Conservation (phyloP, 148 eudicot species). For the Mesembryanthemum crystallinum region DNA sequence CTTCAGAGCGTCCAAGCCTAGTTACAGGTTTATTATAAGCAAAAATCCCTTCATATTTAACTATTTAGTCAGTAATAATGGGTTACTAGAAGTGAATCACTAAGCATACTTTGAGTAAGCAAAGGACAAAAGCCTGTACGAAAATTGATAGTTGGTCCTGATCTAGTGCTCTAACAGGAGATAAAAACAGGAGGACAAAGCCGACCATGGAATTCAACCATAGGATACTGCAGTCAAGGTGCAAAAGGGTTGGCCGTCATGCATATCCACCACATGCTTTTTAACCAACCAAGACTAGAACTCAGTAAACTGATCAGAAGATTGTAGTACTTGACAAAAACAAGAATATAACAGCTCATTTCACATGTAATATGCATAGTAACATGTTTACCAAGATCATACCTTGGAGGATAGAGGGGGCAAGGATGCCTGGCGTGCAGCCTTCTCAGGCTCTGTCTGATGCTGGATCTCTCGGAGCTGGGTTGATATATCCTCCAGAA, state of each 20-base stretch:
- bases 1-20: neutral
- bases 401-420: conserved; percentile 77
- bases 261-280: neutral
- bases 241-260: neutral
- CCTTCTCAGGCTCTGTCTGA: conserved; percentile 57
- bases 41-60: too few relatives aligned
- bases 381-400: neutral
- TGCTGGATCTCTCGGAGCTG: conserved; percentile 68
- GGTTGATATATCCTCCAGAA: conserved; percentile 70
- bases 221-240: neutral
- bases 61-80: too few relatives aligned
- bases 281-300: neutral
- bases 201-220: neutral
- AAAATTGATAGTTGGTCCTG: neutral
- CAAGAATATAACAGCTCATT: neutral
- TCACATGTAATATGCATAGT: neutral
- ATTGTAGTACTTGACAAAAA: neutral
- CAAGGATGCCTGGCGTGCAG: conserved; percentile 53
- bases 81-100: too few relatives aligned
- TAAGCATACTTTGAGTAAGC: too few relatives aligned
- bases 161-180: neutral
- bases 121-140: neutral
- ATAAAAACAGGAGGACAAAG: too few relatives aligned
- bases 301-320: neutral
- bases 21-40: neutral